phyloP scores from a whole-genome alignment of 1,139 yeast species.

The Zygosaccharomyces sapae region DNA sequence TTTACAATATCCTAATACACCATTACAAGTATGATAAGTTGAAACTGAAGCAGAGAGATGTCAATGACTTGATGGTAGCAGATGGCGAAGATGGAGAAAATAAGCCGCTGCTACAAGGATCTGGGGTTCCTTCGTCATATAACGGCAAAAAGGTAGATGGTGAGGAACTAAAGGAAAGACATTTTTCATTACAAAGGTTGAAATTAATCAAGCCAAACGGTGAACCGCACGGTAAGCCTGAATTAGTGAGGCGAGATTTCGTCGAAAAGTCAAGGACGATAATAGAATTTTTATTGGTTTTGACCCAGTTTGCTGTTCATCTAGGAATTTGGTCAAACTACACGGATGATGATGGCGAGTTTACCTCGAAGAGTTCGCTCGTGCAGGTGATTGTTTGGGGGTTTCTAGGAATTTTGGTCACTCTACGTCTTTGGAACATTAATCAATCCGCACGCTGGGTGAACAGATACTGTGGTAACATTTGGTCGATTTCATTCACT shows the following conservation, averaged over 20 bases:
- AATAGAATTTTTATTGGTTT: slow-evolving; percentile 19
- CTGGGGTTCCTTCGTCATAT: slow-evolving; percentile 1
- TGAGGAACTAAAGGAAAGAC: slow-evolving; percentile 22
- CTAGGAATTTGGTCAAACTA: slow-evolving; percentile 40
- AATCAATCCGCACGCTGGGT: slow-evolving; percentile 36
- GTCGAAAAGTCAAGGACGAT: slow-evolving; percentile 20
- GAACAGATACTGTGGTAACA: slow-evolving; percentile 36
- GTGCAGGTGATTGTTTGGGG: slow-evolving; percentile 52
- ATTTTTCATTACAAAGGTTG: slow-evolving; percentile 25
- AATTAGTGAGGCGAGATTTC: slow-evolving; percentile 20
- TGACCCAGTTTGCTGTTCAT: slow-evolving; percentile 38
- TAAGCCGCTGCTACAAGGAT: slow-evolving; percentile 17
- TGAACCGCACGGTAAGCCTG: slow-evolving; percentile 23
- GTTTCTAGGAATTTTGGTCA: slow-evolving; percentile 49
- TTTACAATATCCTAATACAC: slow-evolving; percentile 11
- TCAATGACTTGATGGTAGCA: slow-evolving; percentile 15
- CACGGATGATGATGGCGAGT: slow-evolving; percentile 39
- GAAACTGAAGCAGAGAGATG: slow-evolving; percentile 12
- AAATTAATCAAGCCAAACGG: slow-evolving; percentile 21
- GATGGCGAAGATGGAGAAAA: slow-evolving; percentile 16
- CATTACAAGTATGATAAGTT: slow-evolving; percentile 14
- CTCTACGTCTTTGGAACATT: slow-evolving; percentile 50
- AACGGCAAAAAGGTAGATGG: slow-evolving; percentile 9
- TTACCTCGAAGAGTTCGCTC: slow-evolving; percentile 37
- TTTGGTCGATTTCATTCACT: slow-evolving; percentile 67